These are phyloP conservation scores for Spathaspora hagerdaliae DNA, from an alignment of 805 yeast genomes.

Conservation along the genomic window DNA sequence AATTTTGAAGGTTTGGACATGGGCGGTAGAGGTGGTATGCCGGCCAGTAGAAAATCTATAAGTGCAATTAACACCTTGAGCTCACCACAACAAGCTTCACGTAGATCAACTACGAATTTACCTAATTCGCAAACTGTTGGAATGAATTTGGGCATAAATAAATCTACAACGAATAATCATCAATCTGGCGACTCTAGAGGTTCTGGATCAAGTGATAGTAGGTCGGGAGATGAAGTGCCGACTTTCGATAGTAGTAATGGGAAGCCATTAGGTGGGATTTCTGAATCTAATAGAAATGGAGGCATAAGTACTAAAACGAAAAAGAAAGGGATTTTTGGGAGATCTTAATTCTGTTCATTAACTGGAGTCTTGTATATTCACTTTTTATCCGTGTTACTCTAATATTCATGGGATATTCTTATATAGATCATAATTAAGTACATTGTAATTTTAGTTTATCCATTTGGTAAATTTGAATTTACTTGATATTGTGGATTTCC, in stretches of 20 bases:
- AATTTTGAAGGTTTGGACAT: constrained; percentile 29
- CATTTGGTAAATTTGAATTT: too few relatives aligned
- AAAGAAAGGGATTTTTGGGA: constrained; percentile 26
- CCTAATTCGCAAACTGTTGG: constrained; percentile 3
- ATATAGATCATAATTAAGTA: neutral
- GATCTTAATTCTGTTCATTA: neutral
- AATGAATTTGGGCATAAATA: neutral
- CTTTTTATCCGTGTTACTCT: too few relatives aligned
- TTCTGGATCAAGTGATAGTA: neutral
- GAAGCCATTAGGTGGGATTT: constrained; percentile 29
- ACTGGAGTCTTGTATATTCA: too few relatives aligned
- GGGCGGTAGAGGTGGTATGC: constrained; percentile 47
- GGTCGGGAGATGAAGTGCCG: constrained; percentile 1
- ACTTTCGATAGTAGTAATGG: constrained; percentile 13
- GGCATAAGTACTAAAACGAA: constrained; percentile 12
- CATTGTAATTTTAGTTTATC: neutral
- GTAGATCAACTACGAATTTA: constrained; percentile 6
- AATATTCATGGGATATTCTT: neutral
- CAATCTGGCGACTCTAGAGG: neutral
- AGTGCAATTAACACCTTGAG: neutral
- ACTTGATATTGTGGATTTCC: neutral
- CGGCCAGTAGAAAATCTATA: constrained; percentile 7
- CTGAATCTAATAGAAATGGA: constrained; percentile 12
- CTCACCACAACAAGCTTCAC: neutral
- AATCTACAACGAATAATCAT: constrained; percentile 10